Evolutionary conservation across 23 red algal species (phyloP), one percentile per base, ranked within the genome.

Genomic region (Gracilaria gracilis): DNA sequence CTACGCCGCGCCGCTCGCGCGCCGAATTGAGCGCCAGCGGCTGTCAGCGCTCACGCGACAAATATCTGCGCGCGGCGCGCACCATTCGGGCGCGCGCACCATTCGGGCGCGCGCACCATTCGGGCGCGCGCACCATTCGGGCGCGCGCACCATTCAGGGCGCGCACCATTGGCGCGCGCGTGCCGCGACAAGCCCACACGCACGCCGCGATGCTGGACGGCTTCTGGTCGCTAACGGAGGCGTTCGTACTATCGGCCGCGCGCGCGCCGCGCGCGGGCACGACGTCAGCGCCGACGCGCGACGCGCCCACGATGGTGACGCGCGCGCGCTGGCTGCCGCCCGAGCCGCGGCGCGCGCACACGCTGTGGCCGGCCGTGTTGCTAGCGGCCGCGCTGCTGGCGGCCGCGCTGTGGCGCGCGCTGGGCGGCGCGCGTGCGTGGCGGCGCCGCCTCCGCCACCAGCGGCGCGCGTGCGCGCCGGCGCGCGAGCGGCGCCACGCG

Each of bases 181-280:
- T 11, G 11, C 27, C 8, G 28, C 64, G 64, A 37, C 28, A 69
- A 69, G 48, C 48, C 48, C 48, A 51, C 8, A 51, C 48, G n/a
- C n/a, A n/a, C n/a, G n/a, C n/a, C 35, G 37, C 37, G 12, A 75
- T 75, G 69, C 39, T 75, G 69, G 37, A 75, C 69, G 69, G 37
- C 37, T 75, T 75, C 69, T 75, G 69, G 69, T 75, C 69, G 69
- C 69, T 75, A 1, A 75, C 69, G 4, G 69, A 75, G 16, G 69
- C 69, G 69, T 75, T 75, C 20, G 69, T 15, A 1, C 35, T 75
- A 17, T 46, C 37, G 13, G 35, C 69, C 5, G 36, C 36, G 69
- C 69, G 69, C 34, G 69, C 39, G 37, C 69, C 39, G 65, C 28
- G n/a, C 61, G 29, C 9, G 12, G 2, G 75, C 75, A 32, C 75